phyloP scores from a whole-genome alignment of 2,329 filamentous ascomycete genomes.

The Aspergillus phoenicis region DNA sequence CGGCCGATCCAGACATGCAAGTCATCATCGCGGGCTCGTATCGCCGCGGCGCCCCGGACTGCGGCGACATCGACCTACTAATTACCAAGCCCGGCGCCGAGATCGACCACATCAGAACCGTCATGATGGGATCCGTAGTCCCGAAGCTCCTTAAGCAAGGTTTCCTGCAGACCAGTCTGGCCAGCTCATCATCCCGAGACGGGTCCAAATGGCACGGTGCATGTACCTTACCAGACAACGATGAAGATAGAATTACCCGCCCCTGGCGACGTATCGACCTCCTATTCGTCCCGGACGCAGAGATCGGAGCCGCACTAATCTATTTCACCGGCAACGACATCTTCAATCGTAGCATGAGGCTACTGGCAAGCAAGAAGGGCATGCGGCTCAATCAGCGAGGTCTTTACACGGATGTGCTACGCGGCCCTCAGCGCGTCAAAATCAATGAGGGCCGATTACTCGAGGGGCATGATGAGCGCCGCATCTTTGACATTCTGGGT shows the following conservation, averaged over 20 bases:
- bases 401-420: constrained; percentile 67
- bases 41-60: constrained; percentile 72
- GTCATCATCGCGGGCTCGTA: constrained; percentile 83
- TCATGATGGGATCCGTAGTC: constrained; percentile 67
- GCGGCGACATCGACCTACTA: constrained; percentile 82
- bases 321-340: constrained; percentile 97
- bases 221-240: constrained; percentile 63
- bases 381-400: constrained; percentile 86
- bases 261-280: constrained; percentile 84
- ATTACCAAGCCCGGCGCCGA: constrained; percentile 69
- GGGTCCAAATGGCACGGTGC: constrained; percentile 89
- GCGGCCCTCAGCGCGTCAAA: constrained; percentile 21
- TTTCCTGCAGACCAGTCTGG: constrained; percentile 73
- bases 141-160: constrained; percentile 58
- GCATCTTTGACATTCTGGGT: constrained; percentile 23
- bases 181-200: constrained; percentile 56
- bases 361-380: constrained; percentile 76
- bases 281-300: constrained; percentile 74
- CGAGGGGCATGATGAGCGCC: constrained; percentile 23
- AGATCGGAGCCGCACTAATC: constrained; percentile 83
- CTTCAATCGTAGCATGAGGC: constrained; percentile 83
- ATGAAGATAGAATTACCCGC: constrained; percentile 25
- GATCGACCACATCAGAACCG: constrained; percentile 59
- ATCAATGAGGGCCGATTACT: constrained; percentile 20
- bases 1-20: constrained; percentile 66